Conservation (phyloP, 192 early-diverging fungal genomes). For the Coemansia sp. region DNA sequence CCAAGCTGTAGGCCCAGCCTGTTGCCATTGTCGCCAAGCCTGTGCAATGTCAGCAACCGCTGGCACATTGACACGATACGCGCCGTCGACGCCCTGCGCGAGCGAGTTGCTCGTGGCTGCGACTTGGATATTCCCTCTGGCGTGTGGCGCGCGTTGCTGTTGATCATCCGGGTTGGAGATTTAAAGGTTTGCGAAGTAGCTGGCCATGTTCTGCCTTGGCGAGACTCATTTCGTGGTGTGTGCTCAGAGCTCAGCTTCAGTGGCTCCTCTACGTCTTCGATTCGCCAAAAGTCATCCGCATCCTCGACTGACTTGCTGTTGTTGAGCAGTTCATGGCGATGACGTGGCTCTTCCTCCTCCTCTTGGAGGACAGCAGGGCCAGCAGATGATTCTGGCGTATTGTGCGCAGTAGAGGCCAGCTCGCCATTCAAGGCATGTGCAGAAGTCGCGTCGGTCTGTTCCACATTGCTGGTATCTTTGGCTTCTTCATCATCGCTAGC, state of each 20-base stretch:
- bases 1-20: not conserved
- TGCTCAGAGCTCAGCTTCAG: not conserved
- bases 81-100: slow-evolving; percentile 24
- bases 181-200: not conserved
- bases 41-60: slow-evolving; percentile 37
- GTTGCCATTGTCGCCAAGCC: slow-evolving; percentile 15
- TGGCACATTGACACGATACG: slow-evolving; percentile 43
- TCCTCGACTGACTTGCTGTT: not conserved
- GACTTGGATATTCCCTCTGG: not conserved
- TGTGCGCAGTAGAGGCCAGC: not conserved
- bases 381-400: not conserved
- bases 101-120: slow-evolving; percentile 24
- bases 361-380: not conserved
- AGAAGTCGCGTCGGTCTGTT: not conserved
- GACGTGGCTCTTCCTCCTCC: not conserved
- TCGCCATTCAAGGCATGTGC: not conserved
- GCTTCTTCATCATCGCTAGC: not conserved
- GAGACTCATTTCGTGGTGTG: not conserved
- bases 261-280: slow-evolving; percentile 1
- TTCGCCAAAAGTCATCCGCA: slow-evolving; percentile 6
- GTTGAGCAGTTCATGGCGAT: not conserved
- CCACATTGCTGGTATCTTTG: not conserved
- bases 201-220: not conserved
- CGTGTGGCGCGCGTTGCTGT: not conserved
- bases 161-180: not conserved